Evolutionary conservation across 305 asterid species (phyloP).

Genomic region (Striga hermonthica): DNA sequence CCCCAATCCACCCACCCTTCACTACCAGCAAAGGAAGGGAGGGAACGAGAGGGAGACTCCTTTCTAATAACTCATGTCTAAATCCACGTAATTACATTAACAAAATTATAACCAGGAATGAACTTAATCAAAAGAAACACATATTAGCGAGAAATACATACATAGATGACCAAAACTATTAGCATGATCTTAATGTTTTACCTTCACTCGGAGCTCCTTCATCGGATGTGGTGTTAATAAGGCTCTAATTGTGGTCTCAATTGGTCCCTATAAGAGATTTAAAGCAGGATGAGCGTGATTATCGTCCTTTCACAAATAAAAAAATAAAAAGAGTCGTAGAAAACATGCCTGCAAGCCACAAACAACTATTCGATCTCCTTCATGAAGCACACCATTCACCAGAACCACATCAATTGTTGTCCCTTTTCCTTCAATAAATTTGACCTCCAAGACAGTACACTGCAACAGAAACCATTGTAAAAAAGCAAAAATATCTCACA

Average conservation of each 20-base stretch:
- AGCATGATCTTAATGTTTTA: slow-evolving; percentile 31
- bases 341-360: slow-evolving; percentile 87
- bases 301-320: slow-evolving; percentile 6
- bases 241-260: slow-evolving; percentile 83
- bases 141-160: background rate
- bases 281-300: slow-evolving; percentile 25
- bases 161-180: background rate
- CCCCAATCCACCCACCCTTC: too few species aligned
- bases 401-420: slow-evolving; percentile 92
- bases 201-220: slow-evolving; percentile 99
- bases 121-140: background rate
- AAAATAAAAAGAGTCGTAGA: slow-evolving; percentile 10
- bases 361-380: slow-evolving; percentile 94
- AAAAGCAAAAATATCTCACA: slow-evolving; percentile 8
- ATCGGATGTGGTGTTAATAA: slow-evolving; percentile 96
- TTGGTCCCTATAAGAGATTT: slow-evolving; percentile 62
- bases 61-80: too few species aligned
- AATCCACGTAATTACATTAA: too few species aligned
- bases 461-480: slow-evolving; percentile 38
- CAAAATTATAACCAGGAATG: background rate
- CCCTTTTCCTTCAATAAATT: slow-evolving; percentile 95
- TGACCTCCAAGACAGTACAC: slow-evolving; percentile 99
- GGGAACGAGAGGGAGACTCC: too few species aligned
- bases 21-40: too few species aligned
- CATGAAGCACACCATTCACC: slow-evolving; percentile 96